A percentile compares a stretch with the other conserved stretches of the same genome.
Evolutionary conservation across 345 rosid genomes (phyloP).

Genomic region (Geranium brycei): DNA sequence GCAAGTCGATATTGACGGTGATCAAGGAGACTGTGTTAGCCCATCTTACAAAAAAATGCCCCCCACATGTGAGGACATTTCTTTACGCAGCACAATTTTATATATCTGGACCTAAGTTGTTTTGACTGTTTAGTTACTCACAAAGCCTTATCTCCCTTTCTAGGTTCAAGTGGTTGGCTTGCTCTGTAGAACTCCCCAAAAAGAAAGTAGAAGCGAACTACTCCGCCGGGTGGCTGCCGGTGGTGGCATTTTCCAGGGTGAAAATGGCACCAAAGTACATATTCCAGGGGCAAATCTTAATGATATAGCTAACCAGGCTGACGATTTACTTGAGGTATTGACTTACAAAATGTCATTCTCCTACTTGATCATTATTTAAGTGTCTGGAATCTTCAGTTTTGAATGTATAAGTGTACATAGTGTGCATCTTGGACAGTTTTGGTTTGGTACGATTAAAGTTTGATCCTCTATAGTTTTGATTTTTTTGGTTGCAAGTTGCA

Average conservation of each 20-base stretch:
- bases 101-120: background rate
- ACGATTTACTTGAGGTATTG: constrained; percentile 77
- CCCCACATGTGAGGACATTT: constrained; percentile 59
- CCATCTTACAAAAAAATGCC: constrained; percentile 71
- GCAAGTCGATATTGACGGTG: constrained; percentile 62
- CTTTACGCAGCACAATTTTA: background rate
- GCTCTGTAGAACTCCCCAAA: constrained; percentile 80
- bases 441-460: no score
- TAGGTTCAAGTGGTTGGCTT: constrained; percentile 92
- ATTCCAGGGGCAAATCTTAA: constrained; percentile 79
- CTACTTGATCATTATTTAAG: background rate
- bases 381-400: background rate
- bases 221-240: constrained; percentile 90
- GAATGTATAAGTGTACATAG: background rate
- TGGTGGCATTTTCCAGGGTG: constrained; percentile 73
- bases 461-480: no score
- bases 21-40: constrained; percentile 87
- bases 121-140: background rate
- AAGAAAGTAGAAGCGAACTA: constrained; percentile 80
- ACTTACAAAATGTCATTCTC: background rate
- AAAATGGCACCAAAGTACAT: constrained; percentile 67
- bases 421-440: no score
- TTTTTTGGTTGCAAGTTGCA: no score
- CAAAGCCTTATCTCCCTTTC: background rate
- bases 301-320: constrained; percentile 88